phyloP scores from a whole-genome alignment of 2,329 filamentous ascomycete genomes.

The Fusarium sp. region DNA sequence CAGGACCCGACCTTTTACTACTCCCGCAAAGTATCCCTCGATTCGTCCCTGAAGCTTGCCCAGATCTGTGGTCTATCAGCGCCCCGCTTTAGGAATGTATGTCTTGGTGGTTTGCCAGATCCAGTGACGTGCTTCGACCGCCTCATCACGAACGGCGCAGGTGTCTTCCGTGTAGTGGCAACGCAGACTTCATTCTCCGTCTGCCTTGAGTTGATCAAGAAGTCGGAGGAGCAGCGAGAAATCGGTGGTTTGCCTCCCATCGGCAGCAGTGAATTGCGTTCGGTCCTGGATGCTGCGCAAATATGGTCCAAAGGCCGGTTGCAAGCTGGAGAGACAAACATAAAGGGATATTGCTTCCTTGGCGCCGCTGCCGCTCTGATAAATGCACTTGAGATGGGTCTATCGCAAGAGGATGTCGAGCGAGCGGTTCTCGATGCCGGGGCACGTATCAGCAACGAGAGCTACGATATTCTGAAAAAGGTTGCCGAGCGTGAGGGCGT shows the following conservation, averaged over 20 bases:
- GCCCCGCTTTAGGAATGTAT: slow-evolving; percentile 18
- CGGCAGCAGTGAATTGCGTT: slow-evolving; percentile 46
- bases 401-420: slow-evolving; percentile 46
- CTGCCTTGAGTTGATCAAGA: slow-evolving; percentile 57
- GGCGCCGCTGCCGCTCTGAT: slow-evolving; percentile 47
- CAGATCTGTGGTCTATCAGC: slow-evolving; percentile 46
- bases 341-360: slow-evolving; percentile 53
- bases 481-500: slow-evolving; percentile 45
- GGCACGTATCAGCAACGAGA: slow-evolving; percentile 39
- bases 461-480: slow-evolving; percentile 48
- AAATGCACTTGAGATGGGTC: slow-evolving; percentile 47
- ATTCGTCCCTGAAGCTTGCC: slow-evolving; percentile 51
- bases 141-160: slow-evolving; percentile 53
- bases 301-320: slow-evolving; percentile 49
- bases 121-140: slow-evolving; percentile 48
- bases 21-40: slow-evolving; percentile 60
- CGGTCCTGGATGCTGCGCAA: slow-evolving; percentile 43
- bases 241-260: slow-evolving; percentile 46
- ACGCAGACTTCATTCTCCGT: slow-evolving; percentile 54
- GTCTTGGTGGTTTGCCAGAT: slow-evolving; percentile 32
- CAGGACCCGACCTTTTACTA: slow-evolving; percentile 61
- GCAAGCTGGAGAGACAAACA: slow-evolving; percentile 55
- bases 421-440: slow-evolving; percentile 42
- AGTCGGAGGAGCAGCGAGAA: slow-evolving; percentile 53
- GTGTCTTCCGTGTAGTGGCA: slow-evolving; percentile 55